Percentiles rank a stretch among this genome's conserved stretches.
Conservation (phyloP, 257 asterid genomes). For the Thymus quinquecostatus region DNA sequence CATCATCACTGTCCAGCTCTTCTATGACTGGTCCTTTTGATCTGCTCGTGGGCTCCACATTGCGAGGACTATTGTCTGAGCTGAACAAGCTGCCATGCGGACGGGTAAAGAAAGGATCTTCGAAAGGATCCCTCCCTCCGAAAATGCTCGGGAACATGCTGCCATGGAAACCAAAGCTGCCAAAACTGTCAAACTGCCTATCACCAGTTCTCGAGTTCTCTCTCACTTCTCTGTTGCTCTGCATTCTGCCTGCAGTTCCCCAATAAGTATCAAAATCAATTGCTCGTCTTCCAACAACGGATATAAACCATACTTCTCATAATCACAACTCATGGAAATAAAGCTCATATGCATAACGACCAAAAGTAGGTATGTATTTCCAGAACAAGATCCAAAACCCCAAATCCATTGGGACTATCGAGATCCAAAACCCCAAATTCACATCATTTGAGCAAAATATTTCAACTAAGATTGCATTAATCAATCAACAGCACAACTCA, state of each 20-base stretch:
- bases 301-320: background rate
- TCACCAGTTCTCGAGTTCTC: conserved; percentile 22
- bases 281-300: background rate
- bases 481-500: background rate
- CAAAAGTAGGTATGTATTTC: background rate
- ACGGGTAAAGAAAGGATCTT: conserved; percentile 70
- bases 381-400: background rate
- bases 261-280: background rate
- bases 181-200: conserved; percentile 22
- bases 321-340: background rate
- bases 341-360: background rate
- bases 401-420: too few species aligned
- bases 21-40: conserved; percentile 54
- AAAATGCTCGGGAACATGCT: conserved; percentile 47
- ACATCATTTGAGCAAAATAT: background rate
- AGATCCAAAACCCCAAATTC: background rate
- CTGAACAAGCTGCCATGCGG: conserved; percentile 45
- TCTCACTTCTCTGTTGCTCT: conserved; percentile 36
- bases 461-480: background rate
- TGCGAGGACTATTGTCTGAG: conserved; percentile 25
- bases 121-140: conserved; percentile 66
- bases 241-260: conserved; percentile 38
- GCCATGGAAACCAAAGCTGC: conserved; percentile 32
- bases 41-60: conserved; percentile 32
- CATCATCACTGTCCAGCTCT: conserved; percentile 65